Conservation (phyloP, 2,329 filamentous ascomycete species). For the Lecanicillium sp. region DNA sequence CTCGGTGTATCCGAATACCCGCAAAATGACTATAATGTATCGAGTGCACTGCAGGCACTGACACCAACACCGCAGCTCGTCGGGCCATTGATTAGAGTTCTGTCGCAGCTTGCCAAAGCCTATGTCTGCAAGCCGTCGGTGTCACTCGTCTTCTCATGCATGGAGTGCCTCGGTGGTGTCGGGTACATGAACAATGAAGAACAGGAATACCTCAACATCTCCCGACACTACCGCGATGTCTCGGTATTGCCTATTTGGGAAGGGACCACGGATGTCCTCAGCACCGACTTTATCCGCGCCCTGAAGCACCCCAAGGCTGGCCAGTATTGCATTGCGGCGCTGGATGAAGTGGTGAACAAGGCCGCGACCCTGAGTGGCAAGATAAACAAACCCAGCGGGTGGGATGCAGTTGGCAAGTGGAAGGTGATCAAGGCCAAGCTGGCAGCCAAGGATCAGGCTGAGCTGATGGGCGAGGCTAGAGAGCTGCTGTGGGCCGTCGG, state of each 20-base stretch:
- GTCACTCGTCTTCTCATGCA: constrained; percentile 44
- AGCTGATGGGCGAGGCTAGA: constrained; percentile 38
- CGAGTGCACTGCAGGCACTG: constrained; percentile 19
- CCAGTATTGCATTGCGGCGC: constrained; percentile 28
- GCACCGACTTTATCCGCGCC: constrained; percentile 40
- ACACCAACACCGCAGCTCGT: constrained; percentile 25
- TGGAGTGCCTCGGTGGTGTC: constrained; percentile 59
- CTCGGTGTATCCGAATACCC: constrained; percentile 47
- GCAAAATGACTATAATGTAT: constrained; percentile 5
- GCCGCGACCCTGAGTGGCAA: constrained; percentile 17
- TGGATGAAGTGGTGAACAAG: constrained; percentile 31
- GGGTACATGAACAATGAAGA: constrained; percentile 59
- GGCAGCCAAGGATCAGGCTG: constrained; percentile 23
- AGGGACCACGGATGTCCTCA: constrained; percentile 65
- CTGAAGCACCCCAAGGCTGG: constrained; percentile 36
- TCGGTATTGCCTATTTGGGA: constrained; percentile 62
- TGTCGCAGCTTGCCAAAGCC: constrained; percentile 55
- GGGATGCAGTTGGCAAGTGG: constrained; percentile 31
- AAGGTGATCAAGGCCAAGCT: constrained; percentile 27
- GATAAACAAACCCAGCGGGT: constrained; percentile 15
- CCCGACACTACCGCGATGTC: constrained; percentile 58
- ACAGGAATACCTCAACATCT: constrained; percentile 57
- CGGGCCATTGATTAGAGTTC: constrained; percentile 42
- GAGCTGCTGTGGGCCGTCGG: constrained; percentile 34
- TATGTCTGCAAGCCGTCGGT: constrained; percentile 44